phyloP scores from a whole-genome alignment of 176 grass and related monocot species.

The Oryza rufipogon region DNA sequence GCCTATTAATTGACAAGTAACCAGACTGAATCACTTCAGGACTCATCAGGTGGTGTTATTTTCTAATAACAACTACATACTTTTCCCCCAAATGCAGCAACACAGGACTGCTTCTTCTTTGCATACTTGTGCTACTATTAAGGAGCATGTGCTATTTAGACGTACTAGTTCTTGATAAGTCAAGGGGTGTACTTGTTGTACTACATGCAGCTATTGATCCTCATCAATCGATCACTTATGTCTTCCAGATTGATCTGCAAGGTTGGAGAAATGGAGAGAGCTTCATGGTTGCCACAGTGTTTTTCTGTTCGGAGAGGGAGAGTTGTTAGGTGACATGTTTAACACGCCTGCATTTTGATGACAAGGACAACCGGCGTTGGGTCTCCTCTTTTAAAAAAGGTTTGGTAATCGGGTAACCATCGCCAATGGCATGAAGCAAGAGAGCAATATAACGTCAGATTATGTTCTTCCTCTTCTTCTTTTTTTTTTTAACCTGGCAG shows the following conservation, averaged over 20 bases:
- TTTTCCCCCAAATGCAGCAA: background rate
- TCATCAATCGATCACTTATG: background rate
- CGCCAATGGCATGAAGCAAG: background rate
- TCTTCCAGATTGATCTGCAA: background rate
- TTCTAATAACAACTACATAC: background rate
- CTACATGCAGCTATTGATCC: background rate
- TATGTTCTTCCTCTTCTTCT: background rate
- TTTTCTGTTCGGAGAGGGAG: background rate
- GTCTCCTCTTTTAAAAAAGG: background rate
- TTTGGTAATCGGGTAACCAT: background rate
- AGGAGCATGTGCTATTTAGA: background rate
- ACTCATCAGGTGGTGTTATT: background rate
- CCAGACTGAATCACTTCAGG: background rate
- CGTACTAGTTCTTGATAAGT: background rate
- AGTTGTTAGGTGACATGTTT: background rate
- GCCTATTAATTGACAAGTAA: background rate
- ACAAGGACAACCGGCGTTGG: background rate
- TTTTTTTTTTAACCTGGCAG: background rate
- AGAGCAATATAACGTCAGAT: background rate
- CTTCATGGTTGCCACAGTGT: background rate
- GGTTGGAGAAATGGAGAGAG: background rate
- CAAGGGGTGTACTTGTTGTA: background rate
- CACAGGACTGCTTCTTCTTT: background rate
- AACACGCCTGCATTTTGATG: constrained; percentile 8
- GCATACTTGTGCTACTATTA: background rate